Evolutionary conservation across 1,284 basidiomycete genomes (phyloP).

Genomic region (Baeospora myosura): DNA sequence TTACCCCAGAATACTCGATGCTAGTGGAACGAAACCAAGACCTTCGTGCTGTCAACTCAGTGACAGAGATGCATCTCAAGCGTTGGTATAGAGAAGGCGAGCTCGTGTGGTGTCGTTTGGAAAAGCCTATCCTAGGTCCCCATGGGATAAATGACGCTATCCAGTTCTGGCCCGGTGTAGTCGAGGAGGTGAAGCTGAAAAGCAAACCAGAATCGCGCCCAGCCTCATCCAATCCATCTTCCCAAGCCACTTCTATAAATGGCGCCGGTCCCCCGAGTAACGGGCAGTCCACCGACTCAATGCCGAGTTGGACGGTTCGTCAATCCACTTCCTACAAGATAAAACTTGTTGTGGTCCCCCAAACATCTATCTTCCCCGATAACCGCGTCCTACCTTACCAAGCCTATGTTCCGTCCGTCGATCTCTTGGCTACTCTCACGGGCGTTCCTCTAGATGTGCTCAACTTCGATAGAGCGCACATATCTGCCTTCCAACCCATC

Average conservation of each 20-base stretch:
- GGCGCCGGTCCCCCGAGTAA: conserved; percentile 24
- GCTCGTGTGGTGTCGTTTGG: conserved; percentile 64
- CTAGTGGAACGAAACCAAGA: conserved; percentile 54
- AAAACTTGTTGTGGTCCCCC: conserved; percentile 51
- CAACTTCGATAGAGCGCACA: conserved; percentile 31
- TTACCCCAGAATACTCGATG: conserved; percentile 42
- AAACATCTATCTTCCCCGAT: conserved; percentile 39
- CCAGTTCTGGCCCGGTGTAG: conserved; percentile 64
- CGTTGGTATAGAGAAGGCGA: conserved; percentile 64
- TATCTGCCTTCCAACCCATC: conserved; percentile 46
- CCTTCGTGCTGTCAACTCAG: conserved; percentile 42
- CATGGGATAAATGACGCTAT: conserved; percentile 38
- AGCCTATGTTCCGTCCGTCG: conserved; percentile 45
- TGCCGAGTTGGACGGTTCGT: conserved; percentile 50
- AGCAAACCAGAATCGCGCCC: neutral
- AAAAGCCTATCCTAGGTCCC: conserved; percentile 38
- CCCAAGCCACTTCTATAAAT: neutral
- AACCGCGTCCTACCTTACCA: conserved; percentile 63
- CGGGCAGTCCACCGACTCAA: no score
- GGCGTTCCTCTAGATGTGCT: conserved; percentile 37
- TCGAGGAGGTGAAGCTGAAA: conserved; percentile 52
- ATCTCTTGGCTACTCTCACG: conserved; percentile 42
- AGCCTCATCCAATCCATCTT: neutral
- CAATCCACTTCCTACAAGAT: conserved; percentile 58
- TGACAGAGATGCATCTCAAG: conserved; percentile 31